These are phyloP conservation scores for Bifiguratus adelaidae DNA, from an alignment of 192 early-diverging fungal species.

Conservation along the genomic window DNA sequence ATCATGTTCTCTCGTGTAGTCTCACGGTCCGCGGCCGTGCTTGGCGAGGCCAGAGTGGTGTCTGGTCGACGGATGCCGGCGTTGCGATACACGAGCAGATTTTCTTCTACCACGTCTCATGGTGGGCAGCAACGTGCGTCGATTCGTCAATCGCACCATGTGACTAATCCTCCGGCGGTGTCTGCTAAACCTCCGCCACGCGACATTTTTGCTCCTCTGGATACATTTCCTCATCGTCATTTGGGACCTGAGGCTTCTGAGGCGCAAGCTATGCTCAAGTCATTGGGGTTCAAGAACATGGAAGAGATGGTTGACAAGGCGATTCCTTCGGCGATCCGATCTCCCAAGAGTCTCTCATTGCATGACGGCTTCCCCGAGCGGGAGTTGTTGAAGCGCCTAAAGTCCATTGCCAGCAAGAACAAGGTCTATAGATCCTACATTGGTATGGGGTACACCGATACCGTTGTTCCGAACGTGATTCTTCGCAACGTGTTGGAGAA, in stretches of 20 bases:
- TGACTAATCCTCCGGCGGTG: no score
- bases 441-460: constrained; percentile 91
- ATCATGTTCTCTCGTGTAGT: no score
- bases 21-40: no score
- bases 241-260: constrained; percentile 73
- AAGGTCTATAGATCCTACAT: constrained; percentile 88
- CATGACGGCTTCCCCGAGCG: constrained; percentile 72
- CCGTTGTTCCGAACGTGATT: constrained; percentile 89
- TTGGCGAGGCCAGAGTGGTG: no score
- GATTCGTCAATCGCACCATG: no score
- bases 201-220: constrained; percentile 39
- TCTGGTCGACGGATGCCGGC: no score
- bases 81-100: no score
- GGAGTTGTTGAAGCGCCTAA: constrained; percentile 76
- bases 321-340: constrained; percentile 73
- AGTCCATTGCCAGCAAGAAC: constrained; percentile 84
- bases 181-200: constrained; percentile 1
- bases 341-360: constrained; percentile 59
- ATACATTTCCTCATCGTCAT: constrained; percentile 80
- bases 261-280: constrained; percentile 71
- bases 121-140: no score
- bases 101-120: no score
- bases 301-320: constrained; percentile 77
- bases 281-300: constrained; percentile 66
- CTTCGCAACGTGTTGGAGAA: constrained; percentile 96